Percentiles rank a stretch among this genome's conserved stretches.
Evolutionary conservation across 2,329 filamentous ascomycete species (phyloP).

Genomic region (Colletotrichum lupini): DNA sequence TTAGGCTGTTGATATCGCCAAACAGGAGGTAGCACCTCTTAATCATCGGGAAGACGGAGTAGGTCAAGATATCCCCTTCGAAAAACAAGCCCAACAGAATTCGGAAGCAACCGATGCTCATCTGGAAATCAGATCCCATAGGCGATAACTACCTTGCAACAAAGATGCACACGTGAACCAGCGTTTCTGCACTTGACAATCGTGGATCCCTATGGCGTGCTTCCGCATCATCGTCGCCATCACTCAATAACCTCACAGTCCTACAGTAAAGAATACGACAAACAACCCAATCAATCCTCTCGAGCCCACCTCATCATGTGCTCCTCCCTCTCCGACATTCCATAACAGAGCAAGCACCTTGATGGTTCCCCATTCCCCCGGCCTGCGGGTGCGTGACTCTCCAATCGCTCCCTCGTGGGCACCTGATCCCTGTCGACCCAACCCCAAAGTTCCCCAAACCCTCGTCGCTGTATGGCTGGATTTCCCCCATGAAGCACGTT

Average conservation of each 20-base stretch:
- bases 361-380: conserved; percentile 6
- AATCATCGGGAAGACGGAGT: too few relatives aligned
- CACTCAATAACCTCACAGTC: too few relatives aligned
- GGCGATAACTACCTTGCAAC: accelerated
- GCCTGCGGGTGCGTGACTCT: conserved; percentile 12
- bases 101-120: too few relatives aligned
- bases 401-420: conserved; percentile 5
- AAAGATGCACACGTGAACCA: background rate
- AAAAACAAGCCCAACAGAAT: too few relatives aligned
- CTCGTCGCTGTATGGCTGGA: conserved; percentile 29
- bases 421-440: conserved; percentile 17
- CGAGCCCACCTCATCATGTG: conserved; percentile 8
- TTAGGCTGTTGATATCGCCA: background rate
- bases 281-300: too few relatives aligned
- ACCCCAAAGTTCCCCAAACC: background rate
- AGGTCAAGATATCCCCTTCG: too few relatives aligned
- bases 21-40: too few relatives aligned
- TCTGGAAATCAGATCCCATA: too few relatives aligned
- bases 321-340: background rate
- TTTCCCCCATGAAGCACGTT: background rate
- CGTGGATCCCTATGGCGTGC: background rate
- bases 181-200: background rate
- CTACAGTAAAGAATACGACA: too few relatives aligned
- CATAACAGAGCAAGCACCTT: conserved; percentile 9
- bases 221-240: background rate